Evolutionary conservation across 495 filamentous ascomycete species (phyloP).

Genomic region (Aspergillus funiculosus): DNA sequence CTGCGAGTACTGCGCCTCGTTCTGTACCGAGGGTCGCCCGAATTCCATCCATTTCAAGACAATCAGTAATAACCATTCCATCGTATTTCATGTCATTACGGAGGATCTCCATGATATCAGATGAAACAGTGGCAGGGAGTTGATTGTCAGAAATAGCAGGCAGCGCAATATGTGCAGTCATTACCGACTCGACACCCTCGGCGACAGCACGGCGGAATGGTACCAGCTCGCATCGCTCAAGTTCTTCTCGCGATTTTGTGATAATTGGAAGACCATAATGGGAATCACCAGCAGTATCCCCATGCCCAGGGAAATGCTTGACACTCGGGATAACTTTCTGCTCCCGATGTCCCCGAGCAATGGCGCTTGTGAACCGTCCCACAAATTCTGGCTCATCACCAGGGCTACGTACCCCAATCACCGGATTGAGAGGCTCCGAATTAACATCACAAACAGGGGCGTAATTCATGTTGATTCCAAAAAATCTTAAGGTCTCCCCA

Average conservation of each 20-base stretch:
- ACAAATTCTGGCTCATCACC: constrained; percentile 40
- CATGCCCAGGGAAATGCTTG: constrained; percentile 44
- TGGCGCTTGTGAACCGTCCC: constrained; percentile 33
- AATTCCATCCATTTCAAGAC: constrained; percentile 46
- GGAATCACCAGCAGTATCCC: constrained; percentile 40
- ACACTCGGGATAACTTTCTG: constrained; percentile 35
- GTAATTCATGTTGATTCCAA: constrained; percentile 44
- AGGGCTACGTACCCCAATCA: constrained; percentile 39
- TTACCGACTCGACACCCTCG: constrained; percentile 37
- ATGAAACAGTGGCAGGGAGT: constrained; percentile 36
- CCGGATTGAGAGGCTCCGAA: constrained; percentile 40
- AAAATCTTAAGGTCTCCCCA: constrained; percentile 31
- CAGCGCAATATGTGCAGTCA: constrained; percentile 42
- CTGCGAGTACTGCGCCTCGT: constrained; percentile 40
- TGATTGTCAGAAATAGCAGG: constrained; percentile 29
- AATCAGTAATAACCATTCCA: constrained; percentile 38
- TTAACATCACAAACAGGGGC: constrained; percentile 42
- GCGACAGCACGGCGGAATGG: constrained; percentile 41
- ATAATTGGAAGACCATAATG: constrained; percentile 41
- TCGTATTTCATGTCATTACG: constrained; percentile 38
- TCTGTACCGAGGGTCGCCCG: constrained; percentile 42
- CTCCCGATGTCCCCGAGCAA: constrained; percentile 34
- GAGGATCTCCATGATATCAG: constrained; percentile 33
- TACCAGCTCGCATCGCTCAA: constrained; percentile 37
- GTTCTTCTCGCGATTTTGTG: constrained; percentile 31